Conservation (phyloP, 2,329 filamentous ascomycete genomes). For the Calonectria naviculata region DNA sequence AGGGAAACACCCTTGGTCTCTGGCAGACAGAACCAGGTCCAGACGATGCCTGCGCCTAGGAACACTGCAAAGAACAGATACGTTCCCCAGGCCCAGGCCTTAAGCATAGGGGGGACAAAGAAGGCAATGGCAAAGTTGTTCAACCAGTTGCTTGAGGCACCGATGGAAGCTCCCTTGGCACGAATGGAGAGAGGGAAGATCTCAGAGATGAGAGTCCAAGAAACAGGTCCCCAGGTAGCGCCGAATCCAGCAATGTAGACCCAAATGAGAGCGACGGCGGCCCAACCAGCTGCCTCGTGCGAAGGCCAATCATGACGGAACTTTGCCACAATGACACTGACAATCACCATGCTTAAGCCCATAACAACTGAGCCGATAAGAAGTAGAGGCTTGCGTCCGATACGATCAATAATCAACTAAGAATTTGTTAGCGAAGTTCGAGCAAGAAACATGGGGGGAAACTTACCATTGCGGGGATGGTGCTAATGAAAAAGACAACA, state of each 20-base stretch:
- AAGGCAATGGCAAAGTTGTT: constrained; percentile 61
- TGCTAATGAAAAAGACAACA: constrained; percentile 69
- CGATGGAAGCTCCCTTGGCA: constrained; percentile 56
- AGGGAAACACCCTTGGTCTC: constrained; percentile 66
- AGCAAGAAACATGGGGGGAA: not conserved
- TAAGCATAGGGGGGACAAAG: constrained; percentile 53
- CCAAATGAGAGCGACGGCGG: constrained; percentile 47
- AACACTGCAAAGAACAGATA: constrained; percentile 68
- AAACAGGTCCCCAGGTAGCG: constrained; percentile 57
- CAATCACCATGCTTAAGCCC: constrained; percentile 50
- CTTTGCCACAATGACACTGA: constrained; percentile 54
- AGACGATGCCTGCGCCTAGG: constrained; percentile 58
- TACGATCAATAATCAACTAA: constrained; percentile 48
- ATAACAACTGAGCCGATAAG: constrained; percentile 50
- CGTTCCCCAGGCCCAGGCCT: constrained; percentile 57
- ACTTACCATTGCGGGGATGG: constrained; percentile 44
- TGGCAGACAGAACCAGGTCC: constrained; percentile 62
- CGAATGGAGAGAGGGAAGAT: constrained; percentile 57
- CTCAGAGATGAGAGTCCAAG: constrained; percentile 60
- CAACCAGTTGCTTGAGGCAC: constrained; percentile 55
- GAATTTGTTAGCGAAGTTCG: not conserved
- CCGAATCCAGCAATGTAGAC: constrained; percentile 63
- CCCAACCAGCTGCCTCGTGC: constrained; percentile 51
- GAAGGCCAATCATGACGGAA: constrained; percentile 49
- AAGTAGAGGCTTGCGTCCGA: constrained; percentile 53